Percentiles rank a stretch among this genome's conserved stretches.
These are phyloP conservation scores for Sarocladium kiliense DNA, from an alignment of 2,329 filamentous ascomycete species.

Conservation along the genomic window DNA sequence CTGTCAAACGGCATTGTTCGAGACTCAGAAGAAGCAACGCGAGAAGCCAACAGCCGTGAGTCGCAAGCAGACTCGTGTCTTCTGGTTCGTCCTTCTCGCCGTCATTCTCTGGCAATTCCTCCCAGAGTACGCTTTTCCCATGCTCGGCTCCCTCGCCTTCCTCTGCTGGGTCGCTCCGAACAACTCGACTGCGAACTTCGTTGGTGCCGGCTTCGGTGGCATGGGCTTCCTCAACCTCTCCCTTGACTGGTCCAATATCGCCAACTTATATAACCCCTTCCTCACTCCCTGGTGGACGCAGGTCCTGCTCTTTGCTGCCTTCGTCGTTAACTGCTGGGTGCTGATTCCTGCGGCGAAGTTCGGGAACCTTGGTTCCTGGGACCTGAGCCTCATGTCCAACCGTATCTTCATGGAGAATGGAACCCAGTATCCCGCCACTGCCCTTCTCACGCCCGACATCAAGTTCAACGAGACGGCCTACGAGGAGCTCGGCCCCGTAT, in stretches of 20 bases:
- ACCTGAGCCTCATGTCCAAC: slow-evolving; percentile 54
- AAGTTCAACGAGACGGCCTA: slow-evolving; percentile 44
- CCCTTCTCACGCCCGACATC: slow-evolving; percentile 27
- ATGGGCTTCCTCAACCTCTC: slow-evolving; percentile 57
- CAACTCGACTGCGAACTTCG: slow-evolving; percentile 53
- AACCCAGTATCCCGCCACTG: slow-evolving; percentile 26
- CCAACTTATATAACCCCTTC: slow-evolving; percentile 45
- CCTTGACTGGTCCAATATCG: slow-evolving; percentile 57
- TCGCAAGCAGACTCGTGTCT: slow-evolving; percentile 49
- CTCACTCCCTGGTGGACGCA: slow-evolving; percentile 56
- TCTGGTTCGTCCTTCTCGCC: slow-evolving; percentile 47
- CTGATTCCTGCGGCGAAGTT: slow-evolving; percentile 54
- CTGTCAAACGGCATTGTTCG: slow-evolving; percentile 53
- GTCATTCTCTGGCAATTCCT: slow-evolving; percentile 58
- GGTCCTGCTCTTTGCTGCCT: slow-evolving; percentile 49
- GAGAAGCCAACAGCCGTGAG: slow-evolving; percentile 43
- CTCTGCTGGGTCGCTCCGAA: slow-evolving; percentile 59
- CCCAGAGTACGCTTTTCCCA: slow-evolving; percentile 55
- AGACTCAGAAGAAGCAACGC: slow-evolving; percentile 48
- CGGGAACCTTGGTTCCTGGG: slow-evolving; percentile 46
- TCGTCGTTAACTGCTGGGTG: slow-evolving; percentile 52
- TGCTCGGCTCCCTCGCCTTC: slow-evolving; percentile 54
- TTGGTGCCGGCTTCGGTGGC: slow-evolving; percentile 55
- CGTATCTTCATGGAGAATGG: slow-evolving; percentile 38
- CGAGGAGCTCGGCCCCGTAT: slow-evolving; percentile 46